Conservation (phyloP, 2,329 filamentous ascomycete species). For the Tympanopsis confertula region DNA sequence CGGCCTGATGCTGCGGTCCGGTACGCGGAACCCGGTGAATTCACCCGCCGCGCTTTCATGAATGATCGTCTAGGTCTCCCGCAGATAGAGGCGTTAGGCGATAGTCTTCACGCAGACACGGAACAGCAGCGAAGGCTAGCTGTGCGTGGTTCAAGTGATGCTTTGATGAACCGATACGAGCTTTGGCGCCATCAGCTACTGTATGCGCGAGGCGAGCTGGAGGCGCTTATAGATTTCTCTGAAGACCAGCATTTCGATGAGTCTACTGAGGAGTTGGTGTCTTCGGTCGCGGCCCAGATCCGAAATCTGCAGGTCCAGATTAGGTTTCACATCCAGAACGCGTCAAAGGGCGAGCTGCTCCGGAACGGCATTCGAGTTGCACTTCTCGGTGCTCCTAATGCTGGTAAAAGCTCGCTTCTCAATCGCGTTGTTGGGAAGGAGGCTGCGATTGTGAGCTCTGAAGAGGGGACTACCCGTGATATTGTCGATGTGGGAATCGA, state of each 20-base stretch:
- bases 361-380: constrained; percentile 77
- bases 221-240: constrained; percentile 91
- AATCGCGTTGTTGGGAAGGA: constrained; percentile 84
- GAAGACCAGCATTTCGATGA: constrained; percentile 98
- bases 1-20: constrained; percentile 36
- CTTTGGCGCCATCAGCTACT: constrained; percentile 68
- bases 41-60: constrained; percentile 83
- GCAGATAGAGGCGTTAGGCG: constrained; percentile 61
- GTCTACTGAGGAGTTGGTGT: constrained; percentile 60
- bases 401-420: constrained; percentile 86
- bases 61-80: constrained; percentile 77
- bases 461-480: constrained; percentile 88
- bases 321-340: constrained; percentile 60
- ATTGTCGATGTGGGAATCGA: constrained; percentile 87
- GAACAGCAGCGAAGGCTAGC: constrained; percentile 86
- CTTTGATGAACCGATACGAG: constrained; percentile 68
- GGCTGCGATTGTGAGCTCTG: constrained; percentile 85
- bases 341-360: constrained; percentile 71
- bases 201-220: constrained; percentile 76
- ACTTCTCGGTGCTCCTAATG: constrained; percentile 82
- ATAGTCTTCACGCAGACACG: constrained; percentile 59
- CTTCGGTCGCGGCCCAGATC: constrained; percentile 58
- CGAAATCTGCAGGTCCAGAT: constrained; percentile 49
- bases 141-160: constrained; percentile 63
- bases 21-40: constrained; percentile 90